Conservation (phyloP, 2,329 filamentous ascomycete genomes). For the Scedosporium minutisporum region DNA sequence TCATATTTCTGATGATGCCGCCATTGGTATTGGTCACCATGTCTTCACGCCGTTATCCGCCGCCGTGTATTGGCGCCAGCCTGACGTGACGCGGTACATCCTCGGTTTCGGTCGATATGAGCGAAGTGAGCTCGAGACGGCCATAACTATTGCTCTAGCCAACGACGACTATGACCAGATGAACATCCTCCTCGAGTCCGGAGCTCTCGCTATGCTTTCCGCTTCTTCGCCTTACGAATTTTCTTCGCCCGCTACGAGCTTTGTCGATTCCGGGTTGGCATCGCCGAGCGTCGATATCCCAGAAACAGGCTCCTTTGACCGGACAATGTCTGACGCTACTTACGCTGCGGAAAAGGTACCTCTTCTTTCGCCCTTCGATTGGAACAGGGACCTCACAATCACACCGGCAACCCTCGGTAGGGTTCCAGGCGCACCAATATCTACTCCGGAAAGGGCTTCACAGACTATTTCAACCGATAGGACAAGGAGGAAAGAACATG, state of each 20-base stretch:
- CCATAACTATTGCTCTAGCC: conserved; percentile 13
- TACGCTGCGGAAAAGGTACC: background rate
- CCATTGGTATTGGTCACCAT: background rate
- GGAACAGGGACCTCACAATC: background rate
- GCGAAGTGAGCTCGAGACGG: conserved; percentile 12
- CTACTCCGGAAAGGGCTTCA: background rate
- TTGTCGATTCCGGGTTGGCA: background rate
- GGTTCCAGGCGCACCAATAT: background rate
- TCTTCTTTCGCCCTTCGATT: background rate
- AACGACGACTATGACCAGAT: conserved; percentile 12
- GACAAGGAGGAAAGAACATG: background rate
- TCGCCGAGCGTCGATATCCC: background rate
- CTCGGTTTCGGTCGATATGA: conserved; percentile 13
- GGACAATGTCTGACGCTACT: background rate
- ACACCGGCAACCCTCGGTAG: background rate
- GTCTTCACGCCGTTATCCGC: conserved; percentile 19
- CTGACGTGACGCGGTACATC: conserved; percentile 15
- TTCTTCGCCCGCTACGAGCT: background rate
- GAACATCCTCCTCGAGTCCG: conserved; percentile 11
- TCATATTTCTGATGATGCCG: background rate
- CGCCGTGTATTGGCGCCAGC: conserved; percentile 17
- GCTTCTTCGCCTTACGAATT: background rate
- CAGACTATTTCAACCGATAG: background rate
- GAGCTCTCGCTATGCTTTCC: background rate
- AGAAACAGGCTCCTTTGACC: background rate